Base-by-base conservation (phyloP, 768 basidiomycete genomes). In the Sporobolomyces roseus region DNA sequence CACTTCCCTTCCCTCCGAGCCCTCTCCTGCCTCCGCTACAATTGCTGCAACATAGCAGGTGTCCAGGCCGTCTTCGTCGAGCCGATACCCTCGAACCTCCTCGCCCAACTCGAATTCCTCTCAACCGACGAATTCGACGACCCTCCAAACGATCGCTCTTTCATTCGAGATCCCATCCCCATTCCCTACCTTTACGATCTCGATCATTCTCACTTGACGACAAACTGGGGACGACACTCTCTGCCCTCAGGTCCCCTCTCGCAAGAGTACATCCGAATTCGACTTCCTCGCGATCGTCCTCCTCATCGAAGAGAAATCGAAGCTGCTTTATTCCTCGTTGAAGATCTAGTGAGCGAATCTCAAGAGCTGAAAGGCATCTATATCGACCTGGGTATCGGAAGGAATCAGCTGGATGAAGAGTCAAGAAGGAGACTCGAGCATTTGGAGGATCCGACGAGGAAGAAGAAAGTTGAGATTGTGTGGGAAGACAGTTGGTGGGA, bases 211-310 rank as follows among this genome's bases (percentile, higher is more conserved):
- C 29, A 7, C 29, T 33, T 32, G 9, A 17, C 6, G 32, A 12
- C 7, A 8, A 33, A 30, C 12, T 53, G 52, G 52, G 52, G 30
- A 10, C 52, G 52, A 9, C 23, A 6, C 30, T 33, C 52, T 36
- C 30, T 52, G 4, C 25, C 50, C 19, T 27, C 50, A 4, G 30
- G 14, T 23, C 30, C 50, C 25, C 50, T 53, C 52, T 32, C 17
- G 4, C 8, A 53, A 9, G 10, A 9, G 6, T 23, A 55, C 23
- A n/a, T 55, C 13, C 54, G 51, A 49, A 25, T 55, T 46, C 48
- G 35, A 65, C 46, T 50, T 25, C 67, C 36, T 75, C n/a, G 23
- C 35, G 54, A 55, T 13, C 54, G 23, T 33, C 4, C 25, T 36
- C 54, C 23, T 33, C 13, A 55, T 3, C 54, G 35, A 3, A 3